These are phyloP conservation scores for Mortierella sp. DNA, from an alignment of 371 early-diverging fungal genomes.

Conservation along the genomic window DNA sequence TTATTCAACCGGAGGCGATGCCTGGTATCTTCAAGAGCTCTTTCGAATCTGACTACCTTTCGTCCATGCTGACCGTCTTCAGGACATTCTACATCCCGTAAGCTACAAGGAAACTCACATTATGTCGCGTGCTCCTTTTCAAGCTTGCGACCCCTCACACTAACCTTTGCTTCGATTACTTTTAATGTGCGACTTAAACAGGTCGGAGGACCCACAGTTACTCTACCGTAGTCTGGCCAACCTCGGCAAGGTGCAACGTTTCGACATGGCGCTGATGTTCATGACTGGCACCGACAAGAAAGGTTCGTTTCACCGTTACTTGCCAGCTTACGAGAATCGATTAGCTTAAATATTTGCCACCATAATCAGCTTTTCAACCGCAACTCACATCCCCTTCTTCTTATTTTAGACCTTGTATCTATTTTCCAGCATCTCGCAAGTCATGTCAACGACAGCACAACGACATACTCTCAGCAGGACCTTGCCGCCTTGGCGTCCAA, in stretches of 20 bases:
- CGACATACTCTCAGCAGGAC: conserved; percentile 27
- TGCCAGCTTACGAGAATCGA: not conserved
- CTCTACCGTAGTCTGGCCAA: conserved; percentile 62
- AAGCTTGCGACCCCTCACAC: not conserved
- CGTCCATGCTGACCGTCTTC: conserved; percentile 70
- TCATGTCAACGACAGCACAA: conserved; percentile 7
- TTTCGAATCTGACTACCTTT: conserved; percentile 79
- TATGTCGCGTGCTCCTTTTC: not conserved
- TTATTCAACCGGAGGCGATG: conserved; percentile 68
- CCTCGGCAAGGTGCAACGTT: conserved; percentile 70
- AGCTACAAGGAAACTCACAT: conserved; percentile 7
- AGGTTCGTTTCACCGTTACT: conserved; percentile 57
- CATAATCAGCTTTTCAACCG: not conserved
- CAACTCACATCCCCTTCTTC: not conserved
- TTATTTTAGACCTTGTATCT: conserved; percentile 27
- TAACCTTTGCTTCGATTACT: not conserved
- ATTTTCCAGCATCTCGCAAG: conserved; percentile 36
- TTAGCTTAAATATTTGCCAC: not conserved
- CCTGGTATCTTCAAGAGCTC: conserved; percentile 76
- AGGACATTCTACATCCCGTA: conserved; percentile 62
- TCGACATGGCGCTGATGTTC: conserved; percentile 80
- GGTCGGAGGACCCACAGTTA: conserved; percentile 59
- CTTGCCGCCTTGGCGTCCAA: conserved; percentile 37
- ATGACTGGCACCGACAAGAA: conserved; percentile 65
- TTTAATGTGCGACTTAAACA: conserved; percentile 7